Base-by-base conservation (phyloP, 2,329 filamentous ascomycete genomes). In the Penicillium sp. region DNA sequence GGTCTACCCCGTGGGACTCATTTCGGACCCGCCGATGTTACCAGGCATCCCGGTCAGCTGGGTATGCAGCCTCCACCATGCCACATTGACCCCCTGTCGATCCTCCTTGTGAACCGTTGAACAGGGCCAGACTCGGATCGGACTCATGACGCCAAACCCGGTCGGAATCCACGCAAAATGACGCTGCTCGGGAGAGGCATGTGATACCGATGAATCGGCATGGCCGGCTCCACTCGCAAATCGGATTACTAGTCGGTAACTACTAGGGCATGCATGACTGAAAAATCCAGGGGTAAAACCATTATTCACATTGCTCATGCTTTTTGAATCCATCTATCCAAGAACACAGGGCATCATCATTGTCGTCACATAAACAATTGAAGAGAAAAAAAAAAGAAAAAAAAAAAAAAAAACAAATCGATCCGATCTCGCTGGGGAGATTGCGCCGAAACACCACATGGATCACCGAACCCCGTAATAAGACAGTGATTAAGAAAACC, bases 401-500 rank as follows among this genome's bases (percentile, higher is more conserved):
- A 7, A n/a, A 49, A n/a, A n/a, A 38, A 20, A 28, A 8, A 3
- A 39, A 30, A 11, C 10, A 18, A 36, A n/a, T 10, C 20, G 8
- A 25, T 22, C 42, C 20, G 18, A 18, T 28, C 43, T 28, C 20
- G n/a, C 24, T 9, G 22, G 35, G 18, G 35, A 20, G 18, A 38
- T 38, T 20, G 16, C 35, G 35, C 35, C 35, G 20, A 28, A 42
- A 42, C 35, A 38, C 35, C 35, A 38, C 31, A 38, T 38, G 36
- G 18, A 27, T 42, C 39, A 42, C 39, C 22, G 13, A 42, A 20
- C 41, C 24, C 27, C 41, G 40, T 55, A 53, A 46, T 50, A 47
- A 46, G 46, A 55, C 50, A 53, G 41, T 48, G 35, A 55, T 48
- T 50, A 52, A 41, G 39, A 33, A 42, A 43, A 13, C 30, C 45